These are phyloP conservation scores for Hyaloscypha bicolor DNA, from an alignment of 495 filamentous ascomycete species.

Conservation along the genomic window DNA sequence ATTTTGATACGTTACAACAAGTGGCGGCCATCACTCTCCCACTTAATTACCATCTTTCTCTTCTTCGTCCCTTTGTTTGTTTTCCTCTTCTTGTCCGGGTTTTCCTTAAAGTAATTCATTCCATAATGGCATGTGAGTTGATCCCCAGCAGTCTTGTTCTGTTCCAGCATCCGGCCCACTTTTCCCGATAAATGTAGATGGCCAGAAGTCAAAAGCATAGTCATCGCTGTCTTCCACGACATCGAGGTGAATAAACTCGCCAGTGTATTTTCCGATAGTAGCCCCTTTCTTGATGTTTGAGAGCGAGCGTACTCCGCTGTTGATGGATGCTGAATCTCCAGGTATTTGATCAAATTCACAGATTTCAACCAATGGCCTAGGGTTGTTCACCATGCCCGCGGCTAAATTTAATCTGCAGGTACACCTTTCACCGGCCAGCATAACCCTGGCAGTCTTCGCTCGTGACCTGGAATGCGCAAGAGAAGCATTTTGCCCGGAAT, in stretches of 20 bases:
- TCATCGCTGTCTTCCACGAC: not conserved
- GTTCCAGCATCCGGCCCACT: not conserved
- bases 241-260: not conserved
- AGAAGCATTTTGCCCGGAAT: no score
- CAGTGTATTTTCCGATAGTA: conserved; percentile 4
- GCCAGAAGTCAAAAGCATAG: not conserved
- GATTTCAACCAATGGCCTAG: conserved; percentile 3
- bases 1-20: no score
- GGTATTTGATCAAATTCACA: not conserved
- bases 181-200: not conserved
- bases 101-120: no score
- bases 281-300: not conserved
- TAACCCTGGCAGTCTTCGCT: not conserved
- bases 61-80: no score
- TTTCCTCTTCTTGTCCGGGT: no score
- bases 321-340: not conserved
- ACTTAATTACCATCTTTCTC: no score
- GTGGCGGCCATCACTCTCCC: no score
- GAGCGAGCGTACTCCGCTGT: conserved; percentile 3
- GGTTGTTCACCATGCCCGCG: not conserved
- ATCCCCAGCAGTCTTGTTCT: not conserved
- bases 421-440: not conserved
- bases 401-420: not conserved
- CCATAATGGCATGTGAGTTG: no score
- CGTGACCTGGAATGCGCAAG: not conserved